Conservation (phyloP, 2,329 filamentous ascomycete genomes). For the Leptographium wingfieldii region DNA sequence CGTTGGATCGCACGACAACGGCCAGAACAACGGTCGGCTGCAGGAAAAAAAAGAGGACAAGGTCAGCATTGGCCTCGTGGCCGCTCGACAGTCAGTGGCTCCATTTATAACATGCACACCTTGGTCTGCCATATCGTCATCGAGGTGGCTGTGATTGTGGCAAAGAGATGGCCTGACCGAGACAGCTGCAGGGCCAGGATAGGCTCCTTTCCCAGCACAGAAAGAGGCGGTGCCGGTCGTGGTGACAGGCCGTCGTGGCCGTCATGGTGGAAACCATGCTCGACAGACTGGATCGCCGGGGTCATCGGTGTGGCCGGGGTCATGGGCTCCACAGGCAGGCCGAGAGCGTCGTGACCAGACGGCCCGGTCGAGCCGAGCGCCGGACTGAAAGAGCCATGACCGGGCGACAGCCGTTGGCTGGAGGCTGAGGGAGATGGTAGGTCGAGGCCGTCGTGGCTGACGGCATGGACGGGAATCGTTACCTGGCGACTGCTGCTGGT, state of each 20-base stretch:
- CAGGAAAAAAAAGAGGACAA: neutral
- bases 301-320: constrained; percentile 38
- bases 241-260: constrained; percentile 16
- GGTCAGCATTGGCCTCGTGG: neutral
- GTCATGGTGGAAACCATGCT: constrained; percentile 34
- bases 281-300: constrained; percentile 45
- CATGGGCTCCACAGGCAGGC: constrained; percentile 21
- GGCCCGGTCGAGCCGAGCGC: constrained; percentile 14
- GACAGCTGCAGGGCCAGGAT: constrained; percentile 67
- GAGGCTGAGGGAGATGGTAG: constrained; percentile 15
- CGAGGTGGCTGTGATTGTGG: constrained; percentile 71
- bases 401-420: constrained; percentile 14
- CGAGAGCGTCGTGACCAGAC: constrained; percentile 21
- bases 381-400: constrained; percentile 6
- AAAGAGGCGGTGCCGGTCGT: constrained; percentile 8
- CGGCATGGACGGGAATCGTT: constrained; percentile 33
- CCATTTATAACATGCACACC: constrained; percentile 30
- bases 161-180: constrained; percentile 70
- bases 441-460: constrained; percentile 48
- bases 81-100: neutral
- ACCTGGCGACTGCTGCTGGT: constrained; percentile 56
- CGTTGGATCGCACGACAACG: constrained; percentile 66
- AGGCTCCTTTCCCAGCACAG: constrained; percentile 42
- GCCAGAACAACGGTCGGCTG: constrained; percentile 77
- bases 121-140: constrained; percentile 96